These are phyloP conservation scores for Ophiocordyceps camponoti-saundersi DNA, from an alignment of 2,329 filamentous ascomycete genomes.

Conservation along the genomic window DNA sequence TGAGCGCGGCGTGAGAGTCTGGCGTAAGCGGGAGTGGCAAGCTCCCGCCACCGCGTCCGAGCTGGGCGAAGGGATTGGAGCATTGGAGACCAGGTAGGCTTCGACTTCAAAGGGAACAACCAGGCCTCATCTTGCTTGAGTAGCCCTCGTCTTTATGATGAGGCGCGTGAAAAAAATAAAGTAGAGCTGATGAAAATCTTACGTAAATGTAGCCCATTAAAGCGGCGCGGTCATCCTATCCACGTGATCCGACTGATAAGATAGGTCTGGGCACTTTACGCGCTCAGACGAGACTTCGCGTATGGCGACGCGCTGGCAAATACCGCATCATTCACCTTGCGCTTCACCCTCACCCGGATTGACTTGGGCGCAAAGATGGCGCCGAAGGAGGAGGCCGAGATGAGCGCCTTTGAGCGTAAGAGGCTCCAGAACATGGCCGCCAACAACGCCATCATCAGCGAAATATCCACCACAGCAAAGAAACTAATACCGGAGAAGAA, in stretches of 20 bases:
- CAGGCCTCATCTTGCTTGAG: too few relatives aligned
- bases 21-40: slow-evolving; percentile 4
- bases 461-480: slow-evolving; percentile 56
- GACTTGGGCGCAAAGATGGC: slow-evolving; percentile 21
- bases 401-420: slow-evolving; percentile 78
- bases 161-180: neutral
- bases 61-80: slow-evolving; percentile 61
- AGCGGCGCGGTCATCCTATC: neutral
- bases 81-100: slow-evolving; percentile 23
- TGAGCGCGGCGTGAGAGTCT: neutral
- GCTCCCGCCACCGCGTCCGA: slow-evolving; percentile 28
- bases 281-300: neutral
- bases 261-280: neutral
- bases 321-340: neutral
- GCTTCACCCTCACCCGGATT: neutral
- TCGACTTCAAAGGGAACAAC: slow-evolving; percentile 14
- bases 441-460: slow-evolving; percentile 65
- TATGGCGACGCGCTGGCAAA: neutral
- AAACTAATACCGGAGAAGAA: slow-evolving; percentile 44
- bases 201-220: neutral
- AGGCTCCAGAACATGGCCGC: slow-evolving; percentile 74
- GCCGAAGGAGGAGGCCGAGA: slow-evolving; percentile 22
- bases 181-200: too few relatives aligned
- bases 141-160: too few relatives aligned
- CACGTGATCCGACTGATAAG: neutral